Conservation (phyloP, 352 stramenopile species). For the Globisporangium emineosum region DNA sequence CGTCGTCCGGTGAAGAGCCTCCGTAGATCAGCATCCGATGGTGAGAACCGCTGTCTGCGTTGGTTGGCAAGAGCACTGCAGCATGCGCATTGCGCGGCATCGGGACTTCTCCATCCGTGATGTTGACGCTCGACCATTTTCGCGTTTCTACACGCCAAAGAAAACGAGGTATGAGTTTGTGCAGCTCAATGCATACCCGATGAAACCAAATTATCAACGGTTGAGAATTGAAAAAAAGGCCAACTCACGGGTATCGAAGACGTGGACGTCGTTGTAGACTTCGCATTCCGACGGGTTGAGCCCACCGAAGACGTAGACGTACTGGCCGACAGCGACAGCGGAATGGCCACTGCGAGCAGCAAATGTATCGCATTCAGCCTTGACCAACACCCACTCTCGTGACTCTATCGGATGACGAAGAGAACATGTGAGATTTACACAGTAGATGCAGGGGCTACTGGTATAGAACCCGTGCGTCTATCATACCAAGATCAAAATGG, state of each 20-base stretch:
- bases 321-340: constrained; percentile 34
- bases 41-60: background rate
- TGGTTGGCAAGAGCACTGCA: constrained; percentile 32
- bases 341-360: constrained; percentile 63
- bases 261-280: constrained; percentile 55
- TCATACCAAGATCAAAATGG: constrained; percentile 48
- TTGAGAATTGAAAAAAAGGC: too few species aligned
- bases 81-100: constrained; percentile 53
- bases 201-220: too few species aligned
- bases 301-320: constrained; percentile 61
- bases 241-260: constrained; percentile 42
- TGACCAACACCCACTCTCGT: constrained; percentile 24
- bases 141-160: constrained; percentile 8
- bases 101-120: constrained; percentile 35
- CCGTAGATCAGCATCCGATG: constrained; percentile 52
- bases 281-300: constrained; percentile 35
- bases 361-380: constrained; percentile 21
- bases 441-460: too few species aligned
- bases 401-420: constrained; percentile 7
- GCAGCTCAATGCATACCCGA: too few species aligned
- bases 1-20: constrained; percentile 54
- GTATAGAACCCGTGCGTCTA: too few species aligned
- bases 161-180: background rate
- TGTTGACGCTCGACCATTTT: constrained; percentile 27
- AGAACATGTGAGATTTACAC: background rate